A percentile compares a stretch with the other conserved stretches of the same genome.
phyloP scores from a whole-genome alignment of 2,329 filamentous ascomycete genomes.

The Pyrenophora teres region DNA sequence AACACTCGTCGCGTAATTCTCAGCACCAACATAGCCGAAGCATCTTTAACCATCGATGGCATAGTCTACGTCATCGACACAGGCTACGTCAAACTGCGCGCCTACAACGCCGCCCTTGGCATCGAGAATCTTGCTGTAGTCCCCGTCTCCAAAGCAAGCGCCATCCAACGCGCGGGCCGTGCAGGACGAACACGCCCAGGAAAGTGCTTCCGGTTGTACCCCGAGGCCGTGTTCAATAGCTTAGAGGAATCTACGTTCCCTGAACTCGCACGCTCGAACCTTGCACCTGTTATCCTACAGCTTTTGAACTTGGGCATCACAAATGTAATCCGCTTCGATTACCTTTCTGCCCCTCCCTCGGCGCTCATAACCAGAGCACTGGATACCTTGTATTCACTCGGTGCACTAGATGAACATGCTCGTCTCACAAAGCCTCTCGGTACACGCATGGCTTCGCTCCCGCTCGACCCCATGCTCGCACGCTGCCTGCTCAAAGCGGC shows the following conservation, averaged over 20 bases:
- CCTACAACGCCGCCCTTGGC: conserved; percentile 80
- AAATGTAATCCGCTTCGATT: conserved; percentile 90
- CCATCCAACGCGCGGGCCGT: conserved; percentile 87
- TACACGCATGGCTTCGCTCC: conserved; percentile 86
- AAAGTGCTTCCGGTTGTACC: conserved; percentile 94
- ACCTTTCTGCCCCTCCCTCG: conserved; percentile 81
- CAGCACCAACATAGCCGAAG: conserved; percentile 94
- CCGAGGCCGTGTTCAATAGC: conserved; percentile 69
- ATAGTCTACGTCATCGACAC: conserved; percentile 90
- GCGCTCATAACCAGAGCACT: conserved; percentile 84
- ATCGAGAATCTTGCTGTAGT: conserved; percentile 86
- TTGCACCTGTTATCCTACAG: conserved; percentile 86
- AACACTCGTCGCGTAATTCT: conserved; percentile 90
- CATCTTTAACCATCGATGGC: conserved; percentile 89
- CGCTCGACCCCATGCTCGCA: conserved; percentile 94
- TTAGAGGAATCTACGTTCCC: conserved; percentile 77
- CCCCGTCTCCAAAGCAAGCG: conserved; percentile 85
- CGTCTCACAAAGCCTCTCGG: conserved; percentile 91
- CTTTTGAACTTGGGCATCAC: conserved; percentile 95
- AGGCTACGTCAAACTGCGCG: conserved; percentile 87
- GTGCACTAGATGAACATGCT: conserved; percentile 85
- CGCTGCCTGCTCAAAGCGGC: conserved; percentile 80
- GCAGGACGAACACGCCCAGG: conserved; percentile 87
- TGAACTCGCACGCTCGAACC: conserved; percentile 89
- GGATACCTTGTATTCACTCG: conserved; percentile 84